Percentiles rank a stretch among this genome's conserved stretches.
Evolutionary conservation across 495 filamentous ascomycete genomes (phyloP).

Genomic region (Pseudoneurospora amorphoporcata): DNA sequence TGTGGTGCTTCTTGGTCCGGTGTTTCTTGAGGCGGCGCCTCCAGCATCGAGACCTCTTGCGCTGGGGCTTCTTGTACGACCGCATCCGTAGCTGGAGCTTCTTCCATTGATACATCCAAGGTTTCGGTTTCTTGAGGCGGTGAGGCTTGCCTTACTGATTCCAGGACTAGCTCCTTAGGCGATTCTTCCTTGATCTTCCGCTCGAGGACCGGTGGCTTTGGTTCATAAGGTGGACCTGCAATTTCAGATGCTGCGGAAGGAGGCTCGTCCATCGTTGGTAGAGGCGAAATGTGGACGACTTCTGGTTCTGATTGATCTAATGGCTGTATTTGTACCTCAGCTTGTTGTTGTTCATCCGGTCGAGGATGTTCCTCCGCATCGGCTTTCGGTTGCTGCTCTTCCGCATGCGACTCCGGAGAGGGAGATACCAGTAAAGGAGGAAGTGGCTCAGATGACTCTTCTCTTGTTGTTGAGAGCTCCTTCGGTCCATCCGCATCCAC

Average conservation of each 20-base stretch:
- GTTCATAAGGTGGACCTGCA: neutral
- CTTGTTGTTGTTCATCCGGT: neutral
- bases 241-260: neutral
- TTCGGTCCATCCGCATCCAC: slow-evolving; percentile 34
- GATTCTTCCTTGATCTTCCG: neutral
- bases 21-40: neutral
- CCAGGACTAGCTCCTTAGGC: neutral
- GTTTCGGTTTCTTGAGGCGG: neutral
- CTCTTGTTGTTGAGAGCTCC: slow-evolving; percentile 9
- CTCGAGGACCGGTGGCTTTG: neutral
- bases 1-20: neutral
- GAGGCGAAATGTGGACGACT: neutral
- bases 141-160: neutral
- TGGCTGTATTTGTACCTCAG: neutral
- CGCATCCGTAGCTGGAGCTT: neutral
- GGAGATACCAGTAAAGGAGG: neutral
- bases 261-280: neutral
- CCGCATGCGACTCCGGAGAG: neutral
- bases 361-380: neutral
- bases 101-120: neutral
- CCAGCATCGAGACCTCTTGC: neutral
- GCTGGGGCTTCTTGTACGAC: neutral
- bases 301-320: neutral
- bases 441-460: neutral
- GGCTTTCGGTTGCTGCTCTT: neutral